Evolutionary conservation across 768 basidiomycete genomes (phyloP), one percentile per base, ranked within the genome.

Genomic region (Melanogaster broomeanus): DNA sequence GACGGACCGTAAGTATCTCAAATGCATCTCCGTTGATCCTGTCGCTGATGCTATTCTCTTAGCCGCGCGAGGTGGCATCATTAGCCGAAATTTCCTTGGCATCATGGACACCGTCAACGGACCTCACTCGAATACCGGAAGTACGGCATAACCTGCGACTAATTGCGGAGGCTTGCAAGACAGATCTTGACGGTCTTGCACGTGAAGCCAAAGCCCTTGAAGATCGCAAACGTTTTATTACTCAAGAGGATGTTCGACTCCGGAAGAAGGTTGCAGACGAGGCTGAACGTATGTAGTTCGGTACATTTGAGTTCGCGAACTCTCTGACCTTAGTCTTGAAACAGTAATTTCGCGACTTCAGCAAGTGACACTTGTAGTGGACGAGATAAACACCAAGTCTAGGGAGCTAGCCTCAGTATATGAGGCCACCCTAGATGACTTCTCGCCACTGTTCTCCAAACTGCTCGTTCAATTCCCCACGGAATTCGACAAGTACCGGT

Each of bases 111-210:
- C 92, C 93, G 1, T 85, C 93, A 0, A 83, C 84, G 13, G 96
- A 99, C 60, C 79, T 87, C 6, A 91, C 85, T 42, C 87, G 91
- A 48, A 85, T 98, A 55, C 97, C 97, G 0, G 97, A 99, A 75
- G 83, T 99, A n/a, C 83, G 96, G 22, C 95, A 99, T 67, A 99
- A 98, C 67, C 72, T 99, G 24, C 84, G 89, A 4, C 80, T 98
- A 38, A 92, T 99, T 30, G 78, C 83, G 2, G 90, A 93, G 42
- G 77, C 84, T 2, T 87, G 93, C 61, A 90, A 90, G 60, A 82
- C 77, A 16, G 90, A 96, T 53, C 78, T 99, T 12, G 89, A 93
- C 48, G 88, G 90, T 6, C 81, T 98, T 21, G 93, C 93, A 0
- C 82, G 87, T 15, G 97, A 99, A 74, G 97, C 91, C 3, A 88